Percentiles rank a stretch among this genome's conserved stretches.
Conservation (phyloP, 2,329 filamentous ascomycete genomes). For the Aspergillus thermomutatus region DNA sequence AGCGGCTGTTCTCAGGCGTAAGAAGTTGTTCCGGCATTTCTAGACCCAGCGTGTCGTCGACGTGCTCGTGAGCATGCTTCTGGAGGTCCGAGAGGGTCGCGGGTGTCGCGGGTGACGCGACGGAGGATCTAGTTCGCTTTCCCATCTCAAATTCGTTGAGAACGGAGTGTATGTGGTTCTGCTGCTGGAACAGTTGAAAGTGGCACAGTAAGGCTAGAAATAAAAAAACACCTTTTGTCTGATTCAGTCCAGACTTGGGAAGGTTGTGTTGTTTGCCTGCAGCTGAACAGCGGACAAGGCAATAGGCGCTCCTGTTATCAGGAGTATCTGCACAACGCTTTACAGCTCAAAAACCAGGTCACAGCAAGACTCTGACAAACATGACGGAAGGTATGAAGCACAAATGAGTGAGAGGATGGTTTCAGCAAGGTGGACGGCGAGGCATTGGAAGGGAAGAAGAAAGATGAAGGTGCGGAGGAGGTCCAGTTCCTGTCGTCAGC, state of each 20-base stretch:
- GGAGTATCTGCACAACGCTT: constrained; percentile 1
- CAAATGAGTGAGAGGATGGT: not conserved
- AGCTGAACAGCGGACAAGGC: constrained; percentile 6
- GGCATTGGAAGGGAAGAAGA: not conserved
- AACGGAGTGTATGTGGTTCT: constrained; percentile 3
- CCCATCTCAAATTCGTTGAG: constrained; percentile 22
- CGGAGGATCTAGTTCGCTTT: constrained; percentile 23
- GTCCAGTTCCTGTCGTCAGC: not conserved
- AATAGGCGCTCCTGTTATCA: constrained; percentile 6
- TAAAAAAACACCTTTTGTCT: not conserved
- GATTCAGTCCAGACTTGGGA: not conserved
- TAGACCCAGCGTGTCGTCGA: constrained; percentile 30
- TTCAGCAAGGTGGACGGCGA: not conserved
- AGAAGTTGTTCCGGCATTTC: constrained; percentile 40
- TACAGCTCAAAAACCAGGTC: constrained; percentile 1
- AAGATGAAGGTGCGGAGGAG: not conserved
- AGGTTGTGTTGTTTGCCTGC: not conserved
- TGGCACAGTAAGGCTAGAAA: not conserved
- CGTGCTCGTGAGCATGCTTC: constrained; percentile 23
- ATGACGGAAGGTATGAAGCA: not conserved
- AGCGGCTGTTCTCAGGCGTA: constrained; percentile 43
- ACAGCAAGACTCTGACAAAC: not conserved
- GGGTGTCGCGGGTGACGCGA: constrained; percentile 32
- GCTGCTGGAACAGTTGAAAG: constrained; percentile 6
- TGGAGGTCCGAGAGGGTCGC: constrained; percentile 25